phyloP scores from a whole-genome alignment of 2,329 filamentous ascomycete species.

The Fusarium solani-melongenae region DNA sequence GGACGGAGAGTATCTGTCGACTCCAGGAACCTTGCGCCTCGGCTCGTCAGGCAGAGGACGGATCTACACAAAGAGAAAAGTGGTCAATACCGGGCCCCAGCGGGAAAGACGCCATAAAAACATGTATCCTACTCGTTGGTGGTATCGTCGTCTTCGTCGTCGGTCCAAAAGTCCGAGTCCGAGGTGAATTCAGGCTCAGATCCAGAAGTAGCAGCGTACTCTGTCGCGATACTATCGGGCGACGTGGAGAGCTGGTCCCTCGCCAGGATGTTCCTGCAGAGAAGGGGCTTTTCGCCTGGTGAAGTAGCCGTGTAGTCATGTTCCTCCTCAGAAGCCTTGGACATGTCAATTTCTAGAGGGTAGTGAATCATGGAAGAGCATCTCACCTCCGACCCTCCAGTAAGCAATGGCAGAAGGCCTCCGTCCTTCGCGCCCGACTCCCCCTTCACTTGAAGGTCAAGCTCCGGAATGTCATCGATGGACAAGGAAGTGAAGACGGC shows the following conservation, averaged over 20 bases:
- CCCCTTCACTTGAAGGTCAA: neutral
- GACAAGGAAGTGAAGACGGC: neutral
- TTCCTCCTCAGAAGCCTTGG: neutral
- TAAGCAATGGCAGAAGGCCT: neutral
- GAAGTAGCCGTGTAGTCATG: neutral
- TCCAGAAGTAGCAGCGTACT: constrained; percentile 32
- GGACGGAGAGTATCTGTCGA: constrained; percentile 12
- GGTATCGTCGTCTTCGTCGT: constrained; percentile 37
- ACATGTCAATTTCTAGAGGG: neutral
- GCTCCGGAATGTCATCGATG: constrained; percentile 4
- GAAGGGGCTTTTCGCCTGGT: constrained; percentile 3
- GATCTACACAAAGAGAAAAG: constrained; percentile 15
- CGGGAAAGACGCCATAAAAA: neutral
- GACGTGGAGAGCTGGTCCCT: constrained; percentile 4
- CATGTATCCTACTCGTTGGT: constrained; percentile 33
- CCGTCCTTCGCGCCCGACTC: neutral
- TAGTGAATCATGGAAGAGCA: neutral
- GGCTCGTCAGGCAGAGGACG: constrained; percentile 23
- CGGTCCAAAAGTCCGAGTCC: constrained; percentile 32
- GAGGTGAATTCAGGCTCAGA: constrained; percentile 35
- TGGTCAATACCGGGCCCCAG: neutral
- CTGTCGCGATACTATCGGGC: constrained; percentile 6
- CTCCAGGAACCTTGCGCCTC: constrained; percentile 10
- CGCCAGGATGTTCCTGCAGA: constrained; percentile 2
- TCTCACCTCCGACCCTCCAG: constrained; percentile 11